A percentile compares a stretch with the other conserved stretches of the same genome.
These are phyloP conservation scores for Candida quercuum DNA, from an alignment of 805 yeast species.

Conservation along the genomic window DNA sequence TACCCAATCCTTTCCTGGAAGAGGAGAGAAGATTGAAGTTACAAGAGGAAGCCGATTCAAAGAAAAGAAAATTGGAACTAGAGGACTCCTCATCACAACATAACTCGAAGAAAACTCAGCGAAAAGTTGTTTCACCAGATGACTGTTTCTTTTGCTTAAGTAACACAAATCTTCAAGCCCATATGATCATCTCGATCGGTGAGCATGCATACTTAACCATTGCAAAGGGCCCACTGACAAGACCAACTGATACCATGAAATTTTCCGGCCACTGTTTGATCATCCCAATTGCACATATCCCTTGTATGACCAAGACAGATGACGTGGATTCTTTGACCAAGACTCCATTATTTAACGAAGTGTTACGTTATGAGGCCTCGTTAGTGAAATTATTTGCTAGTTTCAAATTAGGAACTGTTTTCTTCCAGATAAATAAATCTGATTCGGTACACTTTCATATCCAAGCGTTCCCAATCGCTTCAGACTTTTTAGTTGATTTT, in stretches of 20 bases:
- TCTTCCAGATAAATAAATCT: constrained; percentile 63
- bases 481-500: constrained; percentile 37
- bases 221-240: constrained; percentile 81
- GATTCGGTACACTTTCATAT: constrained; percentile 70
- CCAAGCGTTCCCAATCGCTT: constrained; percentile 70
- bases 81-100: constrained; percentile 5
- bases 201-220: constrained; percentile 60
- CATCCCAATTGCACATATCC: constrained; percentile 70
- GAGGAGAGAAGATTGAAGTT: constrained; percentile 1
- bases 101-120: constrained; percentile 15
- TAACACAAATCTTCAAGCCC: constrained; percentile 70
- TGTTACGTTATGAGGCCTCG: constrained; percentile 39
- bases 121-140: constrained; percentile 45
- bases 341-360: constrained; percentile 38
- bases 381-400: constrained; percentile 40
- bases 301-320: constrained; percentile 32
- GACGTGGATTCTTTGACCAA: constrained; percentile 19
- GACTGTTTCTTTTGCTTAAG: constrained; percentile 81
- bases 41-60: constrained; percentile 5
- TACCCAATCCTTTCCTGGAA: constrained; percentile 28
- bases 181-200: constrained; percentile 77
- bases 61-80: constrained; percentile 9
- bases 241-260: constrained; percentile 39
- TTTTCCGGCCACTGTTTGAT: constrained; percentile 81
- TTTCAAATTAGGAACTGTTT: constrained; percentile 46